Evolutionary conservation across 805 yeast species (phyloP).

Genomic region (Priceomyces castillae): DNA sequence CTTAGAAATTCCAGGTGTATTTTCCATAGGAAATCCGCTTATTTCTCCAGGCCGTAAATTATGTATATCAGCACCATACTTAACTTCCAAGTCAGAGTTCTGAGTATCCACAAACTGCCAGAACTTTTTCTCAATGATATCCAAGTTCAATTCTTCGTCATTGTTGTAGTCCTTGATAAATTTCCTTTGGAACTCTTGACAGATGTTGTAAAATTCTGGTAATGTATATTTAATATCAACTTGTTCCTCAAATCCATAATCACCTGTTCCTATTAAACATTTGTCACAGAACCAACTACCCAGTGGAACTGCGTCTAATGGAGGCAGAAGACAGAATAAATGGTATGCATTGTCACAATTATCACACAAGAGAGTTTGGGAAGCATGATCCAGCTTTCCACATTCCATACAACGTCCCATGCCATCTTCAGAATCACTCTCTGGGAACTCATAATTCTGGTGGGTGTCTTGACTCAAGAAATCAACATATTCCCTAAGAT

Average conservation of each 20-base stretch:
- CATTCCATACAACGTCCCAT: slow-evolving; percentile 49
- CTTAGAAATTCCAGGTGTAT: slow-evolving; percentile 17
- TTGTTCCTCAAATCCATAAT: slow-evolving; percentile 79
- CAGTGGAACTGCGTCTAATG: slow-evolving; percentile 49
- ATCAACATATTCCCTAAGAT: slow-evolving; percentile 31
- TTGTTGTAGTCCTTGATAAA: slow-evolving; percentile 34
- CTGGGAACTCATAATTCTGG: slow-evolving; percentile 29
- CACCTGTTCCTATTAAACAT: slow-evolving; percentile 85
- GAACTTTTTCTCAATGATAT: slow-evolving; percentile 57
- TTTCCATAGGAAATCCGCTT: slow-evolving; percentile 68
- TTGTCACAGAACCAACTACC: slow-evolving; percentile 78
- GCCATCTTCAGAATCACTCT: slow-evolving; percentile 28
- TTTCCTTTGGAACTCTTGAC: slow-evolving; percentile 47
- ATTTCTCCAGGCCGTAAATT: slow-evolving; percentile 60
- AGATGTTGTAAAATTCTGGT: slow-evolving; percentile 56
- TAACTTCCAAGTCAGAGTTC: slow-evolving; percentile 53
- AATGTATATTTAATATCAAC: slow-evolving; percentile 53
- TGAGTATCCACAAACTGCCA: slow-evolving; percentile 53
- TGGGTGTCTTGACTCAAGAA: slow-evolving; percentile 25
- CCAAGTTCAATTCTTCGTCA: slow-evolving; percentile 34
- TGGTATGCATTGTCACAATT: slow-evolving; percentile 74
- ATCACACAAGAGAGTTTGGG: slow-evolving; percentile 59
- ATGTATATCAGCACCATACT: slow-evolving; percentile 86
- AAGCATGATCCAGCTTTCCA: slow-evolving; percentile 42
- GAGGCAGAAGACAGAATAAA: slow-evolving; percentile 61